Evolutionary conservation across 306 rosid genomes (phyloP).

Genomic region (Ceratonia siliqua): DNA sequence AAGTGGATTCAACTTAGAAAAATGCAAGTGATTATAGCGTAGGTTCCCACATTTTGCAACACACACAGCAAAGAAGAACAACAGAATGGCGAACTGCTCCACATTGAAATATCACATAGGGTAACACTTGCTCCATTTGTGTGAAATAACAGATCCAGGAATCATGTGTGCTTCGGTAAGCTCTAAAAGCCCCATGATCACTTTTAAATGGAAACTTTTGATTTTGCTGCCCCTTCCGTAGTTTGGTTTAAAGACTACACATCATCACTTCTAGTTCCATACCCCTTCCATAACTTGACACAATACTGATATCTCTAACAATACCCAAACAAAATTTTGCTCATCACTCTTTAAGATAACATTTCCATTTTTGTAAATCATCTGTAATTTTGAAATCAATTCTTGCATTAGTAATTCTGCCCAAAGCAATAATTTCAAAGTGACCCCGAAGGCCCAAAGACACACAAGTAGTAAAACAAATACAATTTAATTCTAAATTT

Average conservation of each 20-base stretch:
- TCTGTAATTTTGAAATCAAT: not conserved
- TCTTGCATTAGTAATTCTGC: not conserved
- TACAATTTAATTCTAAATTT: not conserved
- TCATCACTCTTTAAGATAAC: not conserved
- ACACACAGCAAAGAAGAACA: not conserved
- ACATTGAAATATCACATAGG: not conserved
- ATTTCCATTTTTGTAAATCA: too few relatives aligned
- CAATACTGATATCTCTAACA: not conserved
- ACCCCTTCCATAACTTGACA: not conserved
- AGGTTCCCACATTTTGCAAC: not conserved
- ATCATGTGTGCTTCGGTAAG: not conserved
- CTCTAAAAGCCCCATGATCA: not conserved
- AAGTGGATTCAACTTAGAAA: not conserved
- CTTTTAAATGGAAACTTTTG: too few relatives aligned
- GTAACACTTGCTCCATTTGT: too few relatives aligned
- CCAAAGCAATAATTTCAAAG: not conserved
- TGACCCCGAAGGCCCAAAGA: slow-evolving; percentile 18
- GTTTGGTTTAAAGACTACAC: not conserved
- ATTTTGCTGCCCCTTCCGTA: not conserved
- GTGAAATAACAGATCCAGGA: too few relatives aligned
- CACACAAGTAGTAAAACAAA: slow-evolving; percentile 36
- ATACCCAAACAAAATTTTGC: not conserved
- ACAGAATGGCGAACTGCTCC: not conserved
- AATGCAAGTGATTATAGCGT: not conserved
- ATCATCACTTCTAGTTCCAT: too few relatives aligned